A percentile compares a stretch with the other conserved stretches of the same genome.
These are phyloP conservation scores for Fusarium goolgardi DNA, from an alignment of 2,329 filamentous ascomycete genomes.

Conservation along the genomic window DNA sequence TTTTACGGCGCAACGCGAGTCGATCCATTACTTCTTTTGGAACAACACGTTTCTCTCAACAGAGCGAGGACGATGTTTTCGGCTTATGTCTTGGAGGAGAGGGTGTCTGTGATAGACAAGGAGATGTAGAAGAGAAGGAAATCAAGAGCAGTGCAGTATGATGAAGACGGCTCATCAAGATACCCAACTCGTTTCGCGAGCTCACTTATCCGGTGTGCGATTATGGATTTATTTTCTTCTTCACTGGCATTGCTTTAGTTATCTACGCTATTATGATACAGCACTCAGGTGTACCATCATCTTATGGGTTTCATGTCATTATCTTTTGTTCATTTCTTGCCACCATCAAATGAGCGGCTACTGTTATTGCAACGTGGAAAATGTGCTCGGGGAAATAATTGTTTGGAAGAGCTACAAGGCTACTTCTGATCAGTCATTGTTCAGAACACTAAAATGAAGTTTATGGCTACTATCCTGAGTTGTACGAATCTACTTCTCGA, in stretches of 20 bases:
- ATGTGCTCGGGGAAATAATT: constrained; percentile 9
- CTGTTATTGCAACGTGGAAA: constrained; percentile 3
- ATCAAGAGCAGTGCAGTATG: constrained; percentile 41
- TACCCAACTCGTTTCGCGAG: constrained; percentile 55
- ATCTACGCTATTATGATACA: constrained; percentile 29
- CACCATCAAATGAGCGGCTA: constrained; percentile 16
- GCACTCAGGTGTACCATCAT: constrained; percentile 30
- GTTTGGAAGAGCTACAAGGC: constrained; percentile 15
- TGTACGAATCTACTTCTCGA: constrained; percentile 24
- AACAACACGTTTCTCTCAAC: constrained; percentile 30
- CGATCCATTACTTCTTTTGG: constrained; percentile 30
- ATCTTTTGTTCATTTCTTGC: constrained; percentile 31
- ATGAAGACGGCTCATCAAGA: constrained; percentile 52
- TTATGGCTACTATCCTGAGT: constrained; percentile 15
- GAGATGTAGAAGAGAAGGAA: constrained; percentile 35
- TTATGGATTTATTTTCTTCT: constrained; percentile 46
- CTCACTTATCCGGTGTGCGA: constrained; percentile 53
- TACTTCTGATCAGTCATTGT: background rate
- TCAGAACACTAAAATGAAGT: constrained; percentile 2
- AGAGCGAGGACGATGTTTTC: constrained; percentile 27
- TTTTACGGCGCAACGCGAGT: constrained; percentile 32
- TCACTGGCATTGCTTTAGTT: constrained; percentile 39
- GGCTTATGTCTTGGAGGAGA: constrained; percentile 27
- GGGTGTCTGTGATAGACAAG: constrained; percentile 21
- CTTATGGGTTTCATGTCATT: constrained; percentile 33